phyloP scores from a whole-genome alignment of 805 yeast genomes.

The Yamadazyma laniorum region DNA sequence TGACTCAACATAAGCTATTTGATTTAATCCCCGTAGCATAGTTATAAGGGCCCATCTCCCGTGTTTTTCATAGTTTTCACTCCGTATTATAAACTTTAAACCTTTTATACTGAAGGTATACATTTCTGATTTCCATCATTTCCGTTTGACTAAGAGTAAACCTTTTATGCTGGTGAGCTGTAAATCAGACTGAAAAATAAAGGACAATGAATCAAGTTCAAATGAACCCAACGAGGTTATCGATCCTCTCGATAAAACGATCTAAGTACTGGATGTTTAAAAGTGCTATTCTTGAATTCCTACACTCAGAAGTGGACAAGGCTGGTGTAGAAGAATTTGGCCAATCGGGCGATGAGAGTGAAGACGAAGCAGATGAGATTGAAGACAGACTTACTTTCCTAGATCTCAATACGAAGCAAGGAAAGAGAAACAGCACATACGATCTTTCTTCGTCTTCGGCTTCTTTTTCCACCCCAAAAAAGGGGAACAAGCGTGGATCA shows the following conservation, averaged over 20 bases:
- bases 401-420: neutral
- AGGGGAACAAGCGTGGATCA: constrained; percentile 10
- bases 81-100: no score
- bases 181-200: no score
- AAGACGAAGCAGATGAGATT: constrained; percentile 7
- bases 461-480: constrained; percentile 1
- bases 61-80: no score
- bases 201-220: constrained; percentile 49
- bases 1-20: no score
- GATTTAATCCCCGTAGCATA: no score
- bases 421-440: constrained; percentile 3
- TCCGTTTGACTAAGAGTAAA: no score
- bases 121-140: no score
- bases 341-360: constrained; percentile 9
- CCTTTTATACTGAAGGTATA: no score
- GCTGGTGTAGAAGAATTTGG: constrained; percentile 7
- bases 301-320: constrained; percentile 35
- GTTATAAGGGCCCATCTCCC: no score
- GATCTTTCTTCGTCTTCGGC: constrained; percentile 6
- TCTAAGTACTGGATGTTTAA: constrained; percentile 52
- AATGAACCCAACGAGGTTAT: constrained; percentile 43
- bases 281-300: constrained; percentile 48
- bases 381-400: constrained; percentile 6
- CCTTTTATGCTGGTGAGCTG: no score
- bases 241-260: constrained; percentile 54